A percentile compares a stretch with the other conserved stretches of the same genome.
Evolutionary conservation across 2,329 filamentous ascomycete genomes (phyloP).

Genomic region (Colletotrichum sp.): DNA sequence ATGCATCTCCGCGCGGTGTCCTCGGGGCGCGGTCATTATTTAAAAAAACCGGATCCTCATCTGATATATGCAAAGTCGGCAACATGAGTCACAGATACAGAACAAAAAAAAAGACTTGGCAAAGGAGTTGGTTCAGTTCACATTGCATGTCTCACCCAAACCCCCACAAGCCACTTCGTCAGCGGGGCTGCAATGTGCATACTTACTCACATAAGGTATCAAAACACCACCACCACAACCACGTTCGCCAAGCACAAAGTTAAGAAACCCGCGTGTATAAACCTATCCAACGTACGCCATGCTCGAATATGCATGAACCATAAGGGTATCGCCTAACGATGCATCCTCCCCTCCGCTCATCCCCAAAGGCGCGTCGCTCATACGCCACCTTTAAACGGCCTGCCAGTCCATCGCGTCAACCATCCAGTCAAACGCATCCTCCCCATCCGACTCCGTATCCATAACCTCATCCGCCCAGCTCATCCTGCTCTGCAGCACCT

Average conservation of each 20-base stretch:
- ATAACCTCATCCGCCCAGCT: conserved; percentile 8
- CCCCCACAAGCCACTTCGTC: not conserved
- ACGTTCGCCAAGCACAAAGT: accelerated
- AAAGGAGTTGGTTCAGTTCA: not conserved
- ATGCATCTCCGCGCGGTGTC: not conserved
- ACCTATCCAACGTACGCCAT: not conserved
- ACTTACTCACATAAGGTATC: too few relatives aligned
- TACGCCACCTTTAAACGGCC: conserved; percentile 24
- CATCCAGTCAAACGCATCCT: conserved; percentile 61
- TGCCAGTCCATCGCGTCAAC: conserved; percentile 67
- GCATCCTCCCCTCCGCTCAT: not conserved
- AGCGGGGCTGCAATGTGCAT: not conserved
- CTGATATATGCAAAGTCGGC: too few relatives aligned
- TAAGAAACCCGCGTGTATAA: not conserved
- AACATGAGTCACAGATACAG: too few relatives aligned
- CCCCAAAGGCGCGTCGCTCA: not conserved
- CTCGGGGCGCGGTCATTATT: not conserved
- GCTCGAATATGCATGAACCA: not conserved
- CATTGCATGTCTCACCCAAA: not conserved
- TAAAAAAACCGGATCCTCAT: too few relatives aligned
- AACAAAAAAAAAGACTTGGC: not conserved
- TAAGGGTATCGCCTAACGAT: conserved; percentile 17
- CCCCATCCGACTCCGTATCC: conserved; percentile 29
- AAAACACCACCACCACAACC: accelerated
- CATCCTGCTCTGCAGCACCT: conserved; percentile 21